Percentiles rank a stretch among this genome's conserved stretches.
These are phyloP conservation scores for Beta lomatogona DNA, from an alignment of 179 eudicot species.

Conservation along the genomic window DNA sequence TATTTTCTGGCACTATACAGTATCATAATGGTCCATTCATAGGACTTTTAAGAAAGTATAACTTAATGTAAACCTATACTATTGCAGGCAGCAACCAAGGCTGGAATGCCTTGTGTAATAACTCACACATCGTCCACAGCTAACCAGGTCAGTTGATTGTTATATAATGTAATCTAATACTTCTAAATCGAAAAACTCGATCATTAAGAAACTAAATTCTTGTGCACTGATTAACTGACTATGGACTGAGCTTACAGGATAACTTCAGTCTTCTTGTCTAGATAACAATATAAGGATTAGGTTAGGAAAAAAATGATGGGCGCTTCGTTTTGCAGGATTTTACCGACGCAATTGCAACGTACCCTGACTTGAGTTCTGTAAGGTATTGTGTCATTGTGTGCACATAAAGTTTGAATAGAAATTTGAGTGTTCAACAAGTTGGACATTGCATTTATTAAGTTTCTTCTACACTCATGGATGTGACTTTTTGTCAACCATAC, in stretches of 20 bases:
- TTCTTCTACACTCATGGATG: constrained; percentile 1
- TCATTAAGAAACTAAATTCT: not conserved
- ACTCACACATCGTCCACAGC: constrained; percentile 88
- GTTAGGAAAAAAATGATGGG: not conserved
- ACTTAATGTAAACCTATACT: constrained; percentile 7
- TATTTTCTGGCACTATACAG: not conserved
- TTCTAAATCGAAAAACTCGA: not conserved
- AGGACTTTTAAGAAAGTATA: not conserved
- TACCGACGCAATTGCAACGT: constrained; percentile 70
- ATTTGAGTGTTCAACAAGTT: not conserved
- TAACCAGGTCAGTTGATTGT: constrained; percentile 57
- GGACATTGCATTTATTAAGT: not conserved
- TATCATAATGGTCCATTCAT: not conserved
- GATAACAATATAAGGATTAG: not conserved
- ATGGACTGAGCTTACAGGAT: not conserved
- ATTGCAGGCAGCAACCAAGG: constrained; percentile 87
- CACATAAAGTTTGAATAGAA: not conserved
- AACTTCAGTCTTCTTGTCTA: not conserved
- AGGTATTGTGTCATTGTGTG: constrained; percentile 48
- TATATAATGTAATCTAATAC: too few relatives aligned
- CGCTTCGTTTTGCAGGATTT: constrained; percentile 57
- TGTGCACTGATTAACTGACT: not conserved
- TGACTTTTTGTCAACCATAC: constrained; percentile 27
- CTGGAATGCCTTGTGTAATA: constrained; percentile 89
- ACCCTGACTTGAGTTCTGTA: constrained; percentile 79